Percentiles rank a stretch among this genome's conserved stretches.
Conservation (phyloP, 179 eudicot species). For the Beta lomatogona region DNA sequence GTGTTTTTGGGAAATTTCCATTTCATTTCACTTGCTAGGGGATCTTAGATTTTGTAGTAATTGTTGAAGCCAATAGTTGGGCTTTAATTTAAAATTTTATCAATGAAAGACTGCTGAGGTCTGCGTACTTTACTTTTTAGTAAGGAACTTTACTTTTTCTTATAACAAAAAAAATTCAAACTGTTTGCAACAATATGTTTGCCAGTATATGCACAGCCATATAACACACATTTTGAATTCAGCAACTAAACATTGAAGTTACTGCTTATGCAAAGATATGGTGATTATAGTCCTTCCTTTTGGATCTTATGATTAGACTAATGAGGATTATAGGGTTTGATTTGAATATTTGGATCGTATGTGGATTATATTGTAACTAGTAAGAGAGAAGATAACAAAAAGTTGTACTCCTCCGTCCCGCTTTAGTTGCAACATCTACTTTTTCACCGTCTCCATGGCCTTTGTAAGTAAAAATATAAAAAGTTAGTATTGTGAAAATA, state of each 20-base stretch:
- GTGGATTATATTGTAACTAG: neutral
- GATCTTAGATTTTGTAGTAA: neutral
- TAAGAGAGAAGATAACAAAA: too few species aligned
- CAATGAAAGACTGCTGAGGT: neutral
- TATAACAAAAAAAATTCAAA: neutral
- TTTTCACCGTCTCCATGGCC: too few species aligned
- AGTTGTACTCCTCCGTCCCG: too few species aligned
- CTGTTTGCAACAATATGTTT: neutral
- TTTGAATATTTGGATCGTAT: neutral
- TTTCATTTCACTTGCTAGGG: neutral
- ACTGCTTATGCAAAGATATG: neutral
- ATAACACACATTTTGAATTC: neutral
- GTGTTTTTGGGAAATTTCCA: neutral
- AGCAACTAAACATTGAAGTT: neutral
- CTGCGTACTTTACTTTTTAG: neutral
- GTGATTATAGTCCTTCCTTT: neutral
- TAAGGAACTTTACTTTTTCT: neutral
- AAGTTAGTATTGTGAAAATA: too few species aligned
- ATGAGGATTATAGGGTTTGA: neutral
- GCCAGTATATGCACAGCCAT: neutral
- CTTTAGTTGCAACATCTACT: too few species aligned
- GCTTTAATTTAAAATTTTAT: neutral
- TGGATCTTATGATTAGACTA: neutral
- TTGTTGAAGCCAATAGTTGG: neutral
- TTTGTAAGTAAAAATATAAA: too few species aligned